Conservation (phyloP, 2,329 filamentous ascomycete genomes). For the Aspergillus spinulosporus region DNA sequence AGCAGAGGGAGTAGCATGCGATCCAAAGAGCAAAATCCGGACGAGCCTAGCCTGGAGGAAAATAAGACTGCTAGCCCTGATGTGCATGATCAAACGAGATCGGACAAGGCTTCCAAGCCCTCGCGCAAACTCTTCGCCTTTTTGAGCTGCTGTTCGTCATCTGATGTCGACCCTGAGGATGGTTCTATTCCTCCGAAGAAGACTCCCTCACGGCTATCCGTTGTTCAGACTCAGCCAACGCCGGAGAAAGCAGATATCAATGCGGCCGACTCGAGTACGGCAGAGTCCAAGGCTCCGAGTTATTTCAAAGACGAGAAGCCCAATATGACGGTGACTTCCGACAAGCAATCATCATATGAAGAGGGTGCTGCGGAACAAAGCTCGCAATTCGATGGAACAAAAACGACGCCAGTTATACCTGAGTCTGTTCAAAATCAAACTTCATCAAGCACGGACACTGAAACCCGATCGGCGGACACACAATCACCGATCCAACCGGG, state of each 20-base stretch:
- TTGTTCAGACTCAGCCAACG: conserved; percentile 38
- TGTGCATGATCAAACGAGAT: conserved; percentile 33
- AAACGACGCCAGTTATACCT: conserved; percentile 19
- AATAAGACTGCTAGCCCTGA: conserved; percentile 37
- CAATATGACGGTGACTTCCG: conserved; percentile 31
- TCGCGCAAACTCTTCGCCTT: conserved; percentile 47
- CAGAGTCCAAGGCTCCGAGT: conserved; percentile 41
- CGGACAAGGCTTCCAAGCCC: conserved; percentile 44
- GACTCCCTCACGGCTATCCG: conserved; percentile 42
- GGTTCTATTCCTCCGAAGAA: conserved; percentile 48
- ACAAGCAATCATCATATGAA: conserved; percentile 31
- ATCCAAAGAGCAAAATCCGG: conserved; percentile 40
- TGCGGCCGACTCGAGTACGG: conserved; percentile 41
- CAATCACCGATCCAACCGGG: conserved; percentile 8
- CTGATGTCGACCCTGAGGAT: conserved; percentile 48
- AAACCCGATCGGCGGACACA: conserved; percentile 11
- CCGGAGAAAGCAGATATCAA: conserved; percentile 43
- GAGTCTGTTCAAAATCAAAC: conserved; percentile 17
- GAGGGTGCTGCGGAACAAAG: conserved; percentile 41
- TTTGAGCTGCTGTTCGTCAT: conserved; percentile 51
- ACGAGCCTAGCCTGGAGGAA: conserved; percentile 34
- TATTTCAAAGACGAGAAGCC: conserved; percentile 42
- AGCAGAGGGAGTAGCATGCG: conserved; percentile 63
- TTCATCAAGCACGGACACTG: conserved; percentile 20
- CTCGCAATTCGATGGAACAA: conserved; percentile 36